phyloP scores from a whole-genome alignment of 352 stramenopile genomes.

The Halophytophthora polymorphica region DNA sequence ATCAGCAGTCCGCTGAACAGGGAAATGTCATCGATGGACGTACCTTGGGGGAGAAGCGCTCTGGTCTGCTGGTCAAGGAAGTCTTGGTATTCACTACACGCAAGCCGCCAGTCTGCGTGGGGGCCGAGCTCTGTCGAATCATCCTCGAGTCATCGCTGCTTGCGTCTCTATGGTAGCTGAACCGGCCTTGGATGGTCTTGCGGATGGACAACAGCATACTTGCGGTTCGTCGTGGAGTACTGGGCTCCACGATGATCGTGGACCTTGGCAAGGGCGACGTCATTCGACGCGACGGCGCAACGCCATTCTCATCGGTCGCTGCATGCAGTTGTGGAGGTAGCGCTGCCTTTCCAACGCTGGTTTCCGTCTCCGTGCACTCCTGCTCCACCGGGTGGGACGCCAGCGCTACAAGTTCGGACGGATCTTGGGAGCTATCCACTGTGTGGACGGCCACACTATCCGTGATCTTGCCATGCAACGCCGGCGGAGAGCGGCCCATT shows the following conservation, averaged over 20 bases:
- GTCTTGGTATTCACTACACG: too few relatives aligned
- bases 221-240: conserved; percentile 24
- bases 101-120: conserved; percentile 11
- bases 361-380: too few relatives aligned
- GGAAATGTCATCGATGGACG: background rate
- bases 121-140: conserved; percentile 23
- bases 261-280: conserved; percentile 20
- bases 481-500: conserved; percentile 25
- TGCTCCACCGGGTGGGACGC: conserved; percentile 27
- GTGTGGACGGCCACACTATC: conserved; percentile 1
- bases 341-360: conserved; percentile 1
- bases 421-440: background rate
- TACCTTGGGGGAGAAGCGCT: conserved; percentile 16
- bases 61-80: background rate
- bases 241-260: conserved; percentile 10
- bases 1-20: background rate
- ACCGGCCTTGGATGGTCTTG: conserved; percentile 39
- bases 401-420: conserved; percentile 18
- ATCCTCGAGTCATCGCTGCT: conserved; percentile 10
- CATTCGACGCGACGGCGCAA: conserved; percentile 6
- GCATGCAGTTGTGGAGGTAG: conserved; percentile 3
- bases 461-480: background rate
- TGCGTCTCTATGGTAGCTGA: conserved; percentile 19
- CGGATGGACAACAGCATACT: conserved; percentile 39
- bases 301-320: conserved; percentile 6